Percentiles rank a stretch among this genome's conserved stretches.
Conservation (phyloP, 2,329 filamentous ascomycete species). For the Orbilia quercus region DNA sequence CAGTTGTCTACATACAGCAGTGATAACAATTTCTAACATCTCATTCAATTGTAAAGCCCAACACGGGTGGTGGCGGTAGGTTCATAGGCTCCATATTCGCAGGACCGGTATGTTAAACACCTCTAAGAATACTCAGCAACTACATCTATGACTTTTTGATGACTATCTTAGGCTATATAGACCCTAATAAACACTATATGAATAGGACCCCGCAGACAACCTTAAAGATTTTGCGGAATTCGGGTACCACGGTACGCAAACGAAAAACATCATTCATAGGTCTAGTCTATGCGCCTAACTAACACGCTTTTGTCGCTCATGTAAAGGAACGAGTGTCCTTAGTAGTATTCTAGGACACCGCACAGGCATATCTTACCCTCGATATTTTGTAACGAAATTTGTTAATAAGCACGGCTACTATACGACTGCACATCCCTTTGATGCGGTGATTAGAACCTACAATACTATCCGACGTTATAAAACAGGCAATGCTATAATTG, state of each 20-base stretch:
- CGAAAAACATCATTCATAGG: no score
- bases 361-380: background rate
- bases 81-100: background rate
- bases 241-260: conserved; percentile 3
- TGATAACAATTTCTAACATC: no score
- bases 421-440: conserved; percentile 22
- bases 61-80: background rate
- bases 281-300: no score
- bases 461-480: background rate
- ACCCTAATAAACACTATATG: background rate
- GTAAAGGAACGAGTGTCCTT: background rate
- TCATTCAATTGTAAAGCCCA: no score
- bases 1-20: no score
- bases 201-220: background rate
- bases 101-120: conserved; percentile 1
- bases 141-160: no score
- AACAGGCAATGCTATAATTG: background rate
- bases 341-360: conserved; percentile 17
- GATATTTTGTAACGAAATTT: conserved; percentile 1
- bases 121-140: no score
- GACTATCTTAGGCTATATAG: no score
- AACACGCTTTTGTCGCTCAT: no score
- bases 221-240: background rate
- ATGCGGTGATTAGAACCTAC: conserved; percentile 15
- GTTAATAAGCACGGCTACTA: conserved; percentile 21